Evolutionary conservation across 208 protist species (phyloP).

Genomic region (Trypanosoma vivax): DNA sequence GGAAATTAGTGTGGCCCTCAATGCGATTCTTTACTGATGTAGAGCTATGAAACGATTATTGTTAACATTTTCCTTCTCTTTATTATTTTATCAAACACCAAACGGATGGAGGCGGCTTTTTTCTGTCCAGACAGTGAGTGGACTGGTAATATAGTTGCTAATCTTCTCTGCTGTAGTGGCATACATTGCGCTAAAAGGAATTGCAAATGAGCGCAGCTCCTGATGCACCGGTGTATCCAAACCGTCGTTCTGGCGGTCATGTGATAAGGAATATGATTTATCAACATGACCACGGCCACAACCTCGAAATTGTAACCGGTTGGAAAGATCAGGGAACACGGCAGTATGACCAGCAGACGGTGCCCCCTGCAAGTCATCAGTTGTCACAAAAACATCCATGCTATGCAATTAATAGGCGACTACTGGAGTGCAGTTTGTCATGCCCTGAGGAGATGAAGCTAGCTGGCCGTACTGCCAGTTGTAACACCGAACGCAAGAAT

Average conservation of each 20-base stretch:
- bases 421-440: conserved; percentile 45
- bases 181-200: neutral
- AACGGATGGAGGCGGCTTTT: neutral
- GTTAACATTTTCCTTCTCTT: too few species aligned
- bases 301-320: conserved; percentile 65
- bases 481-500: conserved; percentile 49
- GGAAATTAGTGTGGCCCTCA: neutral
- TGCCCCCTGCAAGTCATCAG: conserved; percentile 33
- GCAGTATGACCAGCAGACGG: conserved; percentile 63
- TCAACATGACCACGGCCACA: conserved; percentile 34
- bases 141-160: too few species aligned
- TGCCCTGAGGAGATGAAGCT: conserved; percentile 73
- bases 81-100: conserved; percentile 1
- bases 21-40: too few species aligned
- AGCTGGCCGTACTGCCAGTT: conserved; percentile 52
- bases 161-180: neutral
- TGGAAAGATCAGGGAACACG: conserved; percentile 62
- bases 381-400: conserved; percentile 52
- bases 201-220: conserved; percentile 67
- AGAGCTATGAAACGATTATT: too few species aligned
- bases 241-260: conserved; percentile 54
- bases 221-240: conserved; percentile 46
- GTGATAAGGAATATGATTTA: conserved; percentile 84
- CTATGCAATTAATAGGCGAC: conserved; percentile 30
- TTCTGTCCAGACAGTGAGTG: too few species aligned